phyloP scores from a whole-genome alignment of 371 early-diverging fungal species.

The Actinomortierella ambigua region DNA sequence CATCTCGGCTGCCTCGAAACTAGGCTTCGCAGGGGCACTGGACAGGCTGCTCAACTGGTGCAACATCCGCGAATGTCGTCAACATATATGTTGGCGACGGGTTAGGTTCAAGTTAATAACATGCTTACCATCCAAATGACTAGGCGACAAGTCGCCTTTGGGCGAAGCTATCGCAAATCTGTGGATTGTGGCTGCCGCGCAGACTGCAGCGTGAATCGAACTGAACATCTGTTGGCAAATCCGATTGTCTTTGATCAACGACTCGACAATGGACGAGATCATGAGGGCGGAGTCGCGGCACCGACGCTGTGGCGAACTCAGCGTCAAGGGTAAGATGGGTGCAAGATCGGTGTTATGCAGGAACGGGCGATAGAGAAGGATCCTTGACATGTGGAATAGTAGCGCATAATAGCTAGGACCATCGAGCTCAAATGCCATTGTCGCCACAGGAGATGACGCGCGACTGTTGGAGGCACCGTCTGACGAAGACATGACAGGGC shows the following conservation, averaged over 20 bases:
- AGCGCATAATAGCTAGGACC: slow-evolving; percentile 14
- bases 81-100: too few species aligned
- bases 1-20: too few species aligned
- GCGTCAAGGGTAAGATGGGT: slow-evolving; percentile 24
- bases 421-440: too few species aligned
- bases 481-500: too few species aligned
- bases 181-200: slow-evolving; percentile 38
- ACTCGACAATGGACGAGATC: slow-evolving; percentile 38
- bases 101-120: background rate
- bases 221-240: slow-evolving; percentile 36
- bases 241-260: slow-evolving; percentile 27
- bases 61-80: too few species aligned
- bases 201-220: slow-evolving; percentile 35
- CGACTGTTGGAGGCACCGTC: too few species aligned
- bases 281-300: slow-evolving; percentile 40
- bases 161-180: slow-evolving; percentile 28
- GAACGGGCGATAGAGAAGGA: slow-evolving; percentile 41
- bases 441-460: too few species aligned
- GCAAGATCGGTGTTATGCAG: slow-evolving; percentile 29
- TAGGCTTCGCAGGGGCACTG: too few species aligned
- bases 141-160: background rate
- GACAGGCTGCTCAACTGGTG: too few species aligned
- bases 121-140: slow-evolving; percentile 11
- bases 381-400: slow-evolving; percentile 32
- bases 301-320: slow-evolving; percentile 25